Evolutionary conservation across 495 filamentous ascomycete genomes (phyloP).

Genomic region (Penicillium steckii): DNA sequence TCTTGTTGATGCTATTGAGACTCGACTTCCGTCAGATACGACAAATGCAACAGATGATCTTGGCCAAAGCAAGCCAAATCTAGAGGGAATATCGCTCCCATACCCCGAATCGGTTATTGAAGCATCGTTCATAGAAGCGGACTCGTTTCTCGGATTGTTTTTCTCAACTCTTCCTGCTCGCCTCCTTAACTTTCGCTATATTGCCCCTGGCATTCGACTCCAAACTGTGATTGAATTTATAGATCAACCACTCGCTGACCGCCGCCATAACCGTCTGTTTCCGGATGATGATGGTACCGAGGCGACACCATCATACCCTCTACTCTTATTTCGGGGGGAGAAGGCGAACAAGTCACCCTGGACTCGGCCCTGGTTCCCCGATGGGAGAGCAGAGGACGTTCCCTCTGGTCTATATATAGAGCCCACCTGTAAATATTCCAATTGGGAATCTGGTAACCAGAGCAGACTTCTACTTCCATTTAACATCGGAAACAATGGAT

Average conservation of each 20-base stretch:
- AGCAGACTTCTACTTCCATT: conserved; percentile 5
- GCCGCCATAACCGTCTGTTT: not conserved
- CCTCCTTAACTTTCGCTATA: conserved; percentile 7
- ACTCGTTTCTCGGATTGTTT: conserved; percentile 1
- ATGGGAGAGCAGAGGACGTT: not conserved
- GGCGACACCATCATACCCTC: not conserved
- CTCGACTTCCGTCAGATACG: not conserved
- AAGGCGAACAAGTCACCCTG: not conserved
- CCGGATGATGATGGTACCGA: not conserved
- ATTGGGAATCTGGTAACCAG: conserved; percentile 1
- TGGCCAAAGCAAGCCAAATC: not conserved
- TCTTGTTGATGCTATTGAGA: conserved; percentile 16
- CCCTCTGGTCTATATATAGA: conserved; percentile 5
- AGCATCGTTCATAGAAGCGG: not conserved
- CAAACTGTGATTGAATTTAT: not conserved
- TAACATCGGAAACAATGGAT: conserved; percentile 1
- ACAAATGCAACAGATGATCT: not conserved
- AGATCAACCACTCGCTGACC: conserved; percentile 1
- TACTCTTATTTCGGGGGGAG: conserved; percentile 7
- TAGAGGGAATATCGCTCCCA: not conserved
- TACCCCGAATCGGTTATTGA: not conserved
- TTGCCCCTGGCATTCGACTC: conserved; percentile 7
- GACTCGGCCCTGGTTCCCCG: conserved; percentile 2
- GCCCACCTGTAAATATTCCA: not conserved
- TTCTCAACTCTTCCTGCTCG: conserved; percentile 1